Evolutionary conservation across 2,329 filamentous ascomycete genomes (phyloP).

Genomic region (Colletotrichum euphorbiae): DNA sequence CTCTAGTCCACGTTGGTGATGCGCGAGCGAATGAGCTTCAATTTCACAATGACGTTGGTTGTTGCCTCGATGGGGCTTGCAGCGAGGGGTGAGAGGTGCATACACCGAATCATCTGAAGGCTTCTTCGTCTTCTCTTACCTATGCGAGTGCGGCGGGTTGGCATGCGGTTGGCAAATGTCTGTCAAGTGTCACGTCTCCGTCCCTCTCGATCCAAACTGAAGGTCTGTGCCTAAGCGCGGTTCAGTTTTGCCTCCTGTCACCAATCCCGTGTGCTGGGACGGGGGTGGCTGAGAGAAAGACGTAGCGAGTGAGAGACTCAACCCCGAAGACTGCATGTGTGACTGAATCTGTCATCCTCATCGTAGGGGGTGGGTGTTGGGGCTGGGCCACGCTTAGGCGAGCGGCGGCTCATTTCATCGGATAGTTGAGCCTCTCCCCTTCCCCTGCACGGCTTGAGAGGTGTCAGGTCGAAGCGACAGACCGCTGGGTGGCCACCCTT

Average conservation of each 20-base stretch:
- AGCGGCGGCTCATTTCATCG: constrained; percentile 16
- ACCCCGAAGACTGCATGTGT: constrained; percentile 3
- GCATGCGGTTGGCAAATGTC: constrained; percentile 26
- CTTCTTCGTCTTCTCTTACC: background rate
- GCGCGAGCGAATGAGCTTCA: background rate
- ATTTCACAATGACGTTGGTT: background rate
- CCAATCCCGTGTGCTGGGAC: constrained; percentile 3
- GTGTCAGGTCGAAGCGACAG: background rate
- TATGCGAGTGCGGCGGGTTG: constrained; percentile 11
- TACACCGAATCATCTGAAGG: background rate
- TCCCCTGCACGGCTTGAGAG: background rate
- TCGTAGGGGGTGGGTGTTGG: background rate
- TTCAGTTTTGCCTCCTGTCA: background rate
- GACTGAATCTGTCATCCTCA: constrained; percentile 19
- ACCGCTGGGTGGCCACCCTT: background rate
- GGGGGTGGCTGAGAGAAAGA: constrained; percentile 8
- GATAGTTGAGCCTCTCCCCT: background rate
- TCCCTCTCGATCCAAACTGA: background rate
- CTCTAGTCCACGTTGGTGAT: background rate
- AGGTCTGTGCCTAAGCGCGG: constrained; percentile 25
- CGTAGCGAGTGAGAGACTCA: background rate
- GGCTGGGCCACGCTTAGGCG: background rate
- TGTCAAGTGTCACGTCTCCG: constrained; percentile 17
- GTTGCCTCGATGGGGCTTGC: too few relatives aligned
- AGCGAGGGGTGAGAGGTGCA: background rate